These are phyloP conservation scores for Thalassiosira ordinaria DNA, from an alignment of 352 stramenopile species.

Conservation along the genomic window DNA sequence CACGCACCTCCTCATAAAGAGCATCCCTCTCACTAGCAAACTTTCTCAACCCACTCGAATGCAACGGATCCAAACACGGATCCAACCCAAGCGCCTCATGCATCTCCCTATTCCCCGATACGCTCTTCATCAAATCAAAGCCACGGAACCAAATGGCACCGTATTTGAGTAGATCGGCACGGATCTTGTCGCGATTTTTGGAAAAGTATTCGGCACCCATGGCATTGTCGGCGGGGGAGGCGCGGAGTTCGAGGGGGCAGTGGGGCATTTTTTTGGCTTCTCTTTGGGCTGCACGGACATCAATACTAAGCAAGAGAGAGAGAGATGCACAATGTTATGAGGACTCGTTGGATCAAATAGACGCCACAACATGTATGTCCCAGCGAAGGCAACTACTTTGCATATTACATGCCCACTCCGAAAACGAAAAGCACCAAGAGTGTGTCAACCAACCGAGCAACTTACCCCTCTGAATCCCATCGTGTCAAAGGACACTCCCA, in stretches of 20 bases:
- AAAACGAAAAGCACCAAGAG: too few relatives aligned
- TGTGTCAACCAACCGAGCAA: too few relatives aligned
- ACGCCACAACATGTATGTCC: too few relatives aligned
- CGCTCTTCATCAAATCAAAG: constrained; percentile 85
- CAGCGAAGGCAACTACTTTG: too few relatives aligned
- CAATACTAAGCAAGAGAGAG: constrained; percentile 50
- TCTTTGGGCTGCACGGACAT: constrained; percentile 61
- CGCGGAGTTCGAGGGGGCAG: constrained; percentile 73
- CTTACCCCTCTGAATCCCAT: constrained; percentile 79
- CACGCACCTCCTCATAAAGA: constrained; percentile 86
- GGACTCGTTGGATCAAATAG: too few relatives aligned
- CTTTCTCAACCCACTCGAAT: constrained; percentile 84
- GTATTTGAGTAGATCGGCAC: constrained; percentile 74
- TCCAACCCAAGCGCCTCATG: constrained; percentile 82
- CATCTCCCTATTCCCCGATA: constrained; percentile 79
- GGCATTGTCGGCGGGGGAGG: constrained; percentile 65
- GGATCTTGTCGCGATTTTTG: constrained; percentile 78
- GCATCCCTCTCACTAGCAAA: constrained; percentile 85
- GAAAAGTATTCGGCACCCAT: constrained; percentile 79
- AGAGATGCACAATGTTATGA: too few relatives aligned
- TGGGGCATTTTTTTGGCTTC: constrained; percentile 59
- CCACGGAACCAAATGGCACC: constrained; percentile 85
- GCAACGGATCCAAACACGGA: constrained; percentile 86
- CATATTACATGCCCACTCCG: too few relatives aligned
- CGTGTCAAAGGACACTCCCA: constrained; percentile 86